Base-by-base conservation (phyloP, 2,329 filamentous ascomycete genomes). In the Sporothrix brasiliensis region DNA sequence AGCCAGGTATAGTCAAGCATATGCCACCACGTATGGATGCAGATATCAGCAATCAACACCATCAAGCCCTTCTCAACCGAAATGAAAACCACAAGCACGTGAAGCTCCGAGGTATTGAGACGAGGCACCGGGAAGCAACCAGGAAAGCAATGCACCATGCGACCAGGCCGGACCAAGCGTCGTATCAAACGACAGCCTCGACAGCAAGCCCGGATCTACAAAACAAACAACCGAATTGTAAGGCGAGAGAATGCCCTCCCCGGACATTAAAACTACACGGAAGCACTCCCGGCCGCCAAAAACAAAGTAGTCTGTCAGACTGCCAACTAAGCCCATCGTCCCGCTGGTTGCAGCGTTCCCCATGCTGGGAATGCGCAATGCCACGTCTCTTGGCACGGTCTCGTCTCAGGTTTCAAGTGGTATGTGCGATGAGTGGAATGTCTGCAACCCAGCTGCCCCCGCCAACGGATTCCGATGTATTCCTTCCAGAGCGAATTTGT, bases 341-440 rank as follows among this genome's bases (percentile, higher is more conserved):
- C 52, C 16, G 44, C 61, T 65, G 61, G 24, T 65, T 50, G 61
- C 61, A 65, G 60, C 41, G 30, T 63, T 2, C 41, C 60, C 60
- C 41, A 30, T 30, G 41, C n/a, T 44, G 61, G 44, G 24, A 50
- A 34, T 16, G 24, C 27, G 19, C 27, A 52, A 49, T 27, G 34
- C 66, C n/a, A 34, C 47, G 19, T 41, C 47, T 69, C 56, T 69
- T 69, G 68, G 68, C 68, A 63, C 24, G 30, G 68, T 58, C 47
- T 69, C 27, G 54, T 39, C 47, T 13, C 67, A 34, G 41, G 68
- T 63, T 69, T 69, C 56, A 69, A 53, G 56, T 63, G 27, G n/a
- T 13, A 68, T 49, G n/a, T 54, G 39, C 19, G 3, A n/a, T 27
- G 41, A 19, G 21, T 10, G 14, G 44, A n/a, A 68, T 21, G 11